Conservation (phyloP, 2,329 filamentous ascomycete genomes). For the Penicillium polonicum region DNA sequence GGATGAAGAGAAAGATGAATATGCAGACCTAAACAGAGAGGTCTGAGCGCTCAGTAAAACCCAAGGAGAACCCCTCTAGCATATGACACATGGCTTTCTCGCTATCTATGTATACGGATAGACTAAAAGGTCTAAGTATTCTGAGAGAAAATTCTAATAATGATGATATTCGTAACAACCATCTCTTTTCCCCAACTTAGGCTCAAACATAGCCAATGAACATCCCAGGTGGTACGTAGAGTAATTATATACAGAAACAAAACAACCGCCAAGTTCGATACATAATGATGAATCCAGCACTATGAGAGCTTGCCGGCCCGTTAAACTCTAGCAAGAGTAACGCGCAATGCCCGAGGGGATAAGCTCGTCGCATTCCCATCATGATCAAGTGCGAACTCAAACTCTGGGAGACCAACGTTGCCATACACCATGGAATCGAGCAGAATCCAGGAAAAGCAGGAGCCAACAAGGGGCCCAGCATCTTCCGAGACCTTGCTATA, state of each 20-base stretch:
- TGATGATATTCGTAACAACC: not conserved
- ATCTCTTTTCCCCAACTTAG: not conserved
- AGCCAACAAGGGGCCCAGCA: constrained; percentile 14
- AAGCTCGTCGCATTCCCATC: constrained; percentile 15
- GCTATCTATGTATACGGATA: too few relatives aligned
- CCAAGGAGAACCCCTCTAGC: too few relatives aligned
- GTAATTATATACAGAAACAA: not conserved
- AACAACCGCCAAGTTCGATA: not conserved
- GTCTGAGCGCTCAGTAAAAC: too few relatives aligned
- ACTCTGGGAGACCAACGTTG: constrained; percentile 23
- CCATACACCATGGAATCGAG: constrained; percentile 20
- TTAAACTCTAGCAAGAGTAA: constrained; percentile 2
- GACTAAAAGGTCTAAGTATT: too few relatives aligned
- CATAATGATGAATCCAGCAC: not conserved
- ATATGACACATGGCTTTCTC: too few relatives aligned
- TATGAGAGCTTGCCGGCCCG: not conserved
- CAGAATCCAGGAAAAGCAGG: constrained; percentile 18
- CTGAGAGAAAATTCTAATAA: too few relatives aligned
- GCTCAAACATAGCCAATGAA: not conserved
- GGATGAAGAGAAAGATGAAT: too few relatives aligned
- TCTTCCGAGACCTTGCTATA: not conserved
- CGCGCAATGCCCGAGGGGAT: constrained; percentile 15
- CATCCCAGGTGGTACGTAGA: not conserved
- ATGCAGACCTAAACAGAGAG: too few relatives aligned
- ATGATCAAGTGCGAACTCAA: constrained; percentile 19